These are phyloP conservation scores for Kuraishia hungarica DNA, from an alignment of 805 yeast species.

Conservation along the genomic window DNA sequence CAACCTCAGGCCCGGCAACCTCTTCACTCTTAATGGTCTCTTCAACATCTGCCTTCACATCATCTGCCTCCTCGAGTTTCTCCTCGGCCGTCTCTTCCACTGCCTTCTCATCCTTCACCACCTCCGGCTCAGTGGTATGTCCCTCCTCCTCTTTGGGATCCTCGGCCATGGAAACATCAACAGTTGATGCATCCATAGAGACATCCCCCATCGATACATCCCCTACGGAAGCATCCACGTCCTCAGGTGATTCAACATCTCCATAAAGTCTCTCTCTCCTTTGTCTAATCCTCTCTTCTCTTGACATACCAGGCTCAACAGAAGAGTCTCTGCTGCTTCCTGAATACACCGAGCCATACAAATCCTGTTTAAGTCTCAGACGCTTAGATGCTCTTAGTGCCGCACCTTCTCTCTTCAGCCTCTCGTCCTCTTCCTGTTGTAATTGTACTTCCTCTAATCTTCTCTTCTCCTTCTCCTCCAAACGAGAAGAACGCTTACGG, in stretches of 20 bases:
- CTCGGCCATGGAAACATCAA: not conserved
- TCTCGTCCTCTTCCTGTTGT: conserved; percentile 35
- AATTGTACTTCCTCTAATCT: conserved; percentile 44
- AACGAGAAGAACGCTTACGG: conserved; percentile 66
- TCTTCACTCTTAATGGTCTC: too few species aligned
- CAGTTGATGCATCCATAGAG: not conserved
- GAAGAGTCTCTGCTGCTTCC: conserved; percentile 20
- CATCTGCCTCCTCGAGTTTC: not conserved
- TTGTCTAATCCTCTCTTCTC: conserved; percentile 20
- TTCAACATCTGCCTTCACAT: not conserved
- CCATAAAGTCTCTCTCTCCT: conserved; percentile 5
- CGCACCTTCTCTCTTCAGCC: conserved; percentile 34
- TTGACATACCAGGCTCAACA: conserved; percentile 24
- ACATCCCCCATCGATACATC: not conserved
- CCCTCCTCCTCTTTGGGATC: too few species aligned
- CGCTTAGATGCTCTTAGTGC: conserved; percentile 34
- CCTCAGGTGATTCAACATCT: not conserved
- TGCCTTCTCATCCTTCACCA: too few species aligned
- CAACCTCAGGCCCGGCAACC: too few species aligned
- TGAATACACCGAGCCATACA: conserved; percentile 11
- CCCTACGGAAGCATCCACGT: not conserved
- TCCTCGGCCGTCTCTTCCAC: too few species aligned
- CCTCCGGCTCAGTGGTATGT: too few species aligned
- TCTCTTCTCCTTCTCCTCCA: conserved; percentile 53
- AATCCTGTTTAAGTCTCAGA: conserved; percentile 23